phyloP scores from a whole-genome alignment of 164 flowering plant species.

The Stephania japonica region DNA sequence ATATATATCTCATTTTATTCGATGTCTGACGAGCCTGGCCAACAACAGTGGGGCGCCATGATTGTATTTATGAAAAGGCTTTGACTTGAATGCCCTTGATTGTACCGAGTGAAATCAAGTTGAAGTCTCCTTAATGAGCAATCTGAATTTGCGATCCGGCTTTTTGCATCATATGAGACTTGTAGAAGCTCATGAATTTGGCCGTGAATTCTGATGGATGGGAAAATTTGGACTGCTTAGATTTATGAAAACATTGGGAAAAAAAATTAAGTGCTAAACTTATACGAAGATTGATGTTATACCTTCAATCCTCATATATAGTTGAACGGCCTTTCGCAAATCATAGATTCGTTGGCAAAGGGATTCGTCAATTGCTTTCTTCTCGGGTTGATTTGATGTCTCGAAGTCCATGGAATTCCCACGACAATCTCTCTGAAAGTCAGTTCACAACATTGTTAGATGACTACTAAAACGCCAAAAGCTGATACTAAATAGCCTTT shows the following conservation, averaged over 20 bases:
- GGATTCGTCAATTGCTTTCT: constrained; percentile 16
- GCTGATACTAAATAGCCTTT: neutral
- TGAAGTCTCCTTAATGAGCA: neutral
- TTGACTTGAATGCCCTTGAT: neutral
- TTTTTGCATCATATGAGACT: constrained; percentile 14
- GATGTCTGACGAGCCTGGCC: neutral
- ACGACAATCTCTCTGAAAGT: constrained; percentile 20
- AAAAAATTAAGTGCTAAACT: neutral
- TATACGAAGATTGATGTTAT: neutral
- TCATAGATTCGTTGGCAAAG: constrained; percentile 22
- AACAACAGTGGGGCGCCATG: no score
- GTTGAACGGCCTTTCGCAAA: constrained; percentile 25
- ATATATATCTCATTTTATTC: neutral
- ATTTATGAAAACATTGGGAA: neutral
- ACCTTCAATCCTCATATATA: constrained; percentile 60
- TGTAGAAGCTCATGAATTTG: constrained; percentile 64
- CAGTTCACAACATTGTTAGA: neutral
- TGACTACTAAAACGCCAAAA: neutral
- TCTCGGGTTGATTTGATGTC: constrained; percentile 1
- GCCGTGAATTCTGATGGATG: constrained; percentile 53
- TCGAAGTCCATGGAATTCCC: constrained; percentile 17
- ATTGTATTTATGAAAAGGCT: no score
- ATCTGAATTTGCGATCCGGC: neutral
- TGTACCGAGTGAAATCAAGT: neutral
- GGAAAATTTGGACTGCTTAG: constrained; percentile 1